Conservation (phyloP, 352 stramenopile species). For the Pythium biforme region DNA sequence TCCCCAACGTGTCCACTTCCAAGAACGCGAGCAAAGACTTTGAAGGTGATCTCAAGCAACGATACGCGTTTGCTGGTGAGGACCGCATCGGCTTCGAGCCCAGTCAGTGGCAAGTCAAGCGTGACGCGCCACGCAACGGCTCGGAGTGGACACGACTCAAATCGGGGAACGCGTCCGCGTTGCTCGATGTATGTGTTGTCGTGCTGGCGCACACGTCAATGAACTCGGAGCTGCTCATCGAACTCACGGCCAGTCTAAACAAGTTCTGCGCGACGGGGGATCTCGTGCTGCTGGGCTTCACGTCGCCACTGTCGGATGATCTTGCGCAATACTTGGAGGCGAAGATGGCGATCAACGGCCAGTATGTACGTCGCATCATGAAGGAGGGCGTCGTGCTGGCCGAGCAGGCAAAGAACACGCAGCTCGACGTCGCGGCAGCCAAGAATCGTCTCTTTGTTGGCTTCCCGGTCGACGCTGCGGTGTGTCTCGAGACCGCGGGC, state of each 20-base stretch:
- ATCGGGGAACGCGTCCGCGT: not conserved
- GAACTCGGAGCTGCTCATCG: conserved; percentile 7
- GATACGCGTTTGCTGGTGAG: conserved; percentile 9
- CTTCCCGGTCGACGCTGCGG: not conserved
- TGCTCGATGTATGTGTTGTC: conserved; percentile 13
- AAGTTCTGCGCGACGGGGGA: conserved; percentile 21
- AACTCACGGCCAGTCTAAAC: conserved; percentile 1
- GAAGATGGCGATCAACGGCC: conserved; percentile 17
- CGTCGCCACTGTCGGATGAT: conserved; percentile 7
- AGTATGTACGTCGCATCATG: conserved; percentile 16
- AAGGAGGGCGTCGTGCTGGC: conserved; percentile 9
- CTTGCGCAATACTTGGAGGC: conserved; percentile 17
- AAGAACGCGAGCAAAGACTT: too few species aligned
- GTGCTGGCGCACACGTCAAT: not conserved
- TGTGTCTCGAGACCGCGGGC: conserved; percentile 6
- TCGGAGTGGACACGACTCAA: conserved; percentile 23
- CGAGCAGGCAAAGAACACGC: not conserved
- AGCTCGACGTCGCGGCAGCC: not conserved
- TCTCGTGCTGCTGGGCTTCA: conserved; percentile 22
- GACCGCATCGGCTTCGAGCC: conserved; percentile 14
- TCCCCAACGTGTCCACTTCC: not conserved
- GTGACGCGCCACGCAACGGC: not conserved
- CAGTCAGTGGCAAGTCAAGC: conserved; percentile 18
- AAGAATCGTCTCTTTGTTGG: conserved; percentile 22
- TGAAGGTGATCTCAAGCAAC: not conserved